Evolutionary conservation across 495 filamentous ascomycete genomes (phyloP).

Genomic region (Xylaria bambusicola): DNA sequence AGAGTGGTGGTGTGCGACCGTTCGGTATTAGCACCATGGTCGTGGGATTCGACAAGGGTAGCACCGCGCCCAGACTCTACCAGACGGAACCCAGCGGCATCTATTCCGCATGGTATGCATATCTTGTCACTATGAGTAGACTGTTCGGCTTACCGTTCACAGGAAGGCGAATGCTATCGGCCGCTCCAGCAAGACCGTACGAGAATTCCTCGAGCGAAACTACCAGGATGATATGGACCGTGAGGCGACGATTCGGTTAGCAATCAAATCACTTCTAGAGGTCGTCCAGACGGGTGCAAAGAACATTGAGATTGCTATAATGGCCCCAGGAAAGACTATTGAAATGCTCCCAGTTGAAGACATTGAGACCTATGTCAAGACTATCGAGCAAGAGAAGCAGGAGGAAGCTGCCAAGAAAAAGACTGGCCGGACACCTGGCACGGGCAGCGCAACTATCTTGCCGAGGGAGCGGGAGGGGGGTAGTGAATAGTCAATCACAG

Average conservation of each 20-base stretch:
- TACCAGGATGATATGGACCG: constrained; percentile 97
- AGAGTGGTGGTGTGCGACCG: constrained; percentile 94
- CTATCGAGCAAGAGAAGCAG: constrained; percentile 97
- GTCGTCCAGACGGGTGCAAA: constrained; percentile 98
- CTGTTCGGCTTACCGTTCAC: constrained; percentile 12
- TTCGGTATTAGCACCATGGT: constrained; percentile 98
- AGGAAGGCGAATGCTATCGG: constrained; percentile 99
- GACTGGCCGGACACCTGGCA: constrained; percentile 73
- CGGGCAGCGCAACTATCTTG: constrained; percentile 75
- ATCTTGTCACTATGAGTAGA: neutral
- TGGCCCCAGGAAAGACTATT: constrained; percentile 88
- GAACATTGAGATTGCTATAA: constrained; percentile 99
- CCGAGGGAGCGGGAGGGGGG: constrained; percentile 63
- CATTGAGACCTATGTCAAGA: constrained; percentile 96
- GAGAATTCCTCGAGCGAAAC: constrained; percentile 96
- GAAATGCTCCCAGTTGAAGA: constrained; percentile 96
- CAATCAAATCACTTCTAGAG: constrained; percentile 95
- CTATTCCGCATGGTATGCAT: constrained; percentile 89
- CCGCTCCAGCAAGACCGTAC: constrained; percentile 95
- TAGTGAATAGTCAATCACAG: constrained; percentile 26
- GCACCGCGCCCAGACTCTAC: constrained; percentile 82
- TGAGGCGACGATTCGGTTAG: constrained; percentile 93
- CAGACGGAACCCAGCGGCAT: constrained; percentile 98
- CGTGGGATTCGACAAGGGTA: constrained; percentile 93
- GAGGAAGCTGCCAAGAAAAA: constrained; percentile 98